Base-by-base conservation (phyloP, 169 alveolate genomes). In the Plasmodium coatneyi region DNA sequence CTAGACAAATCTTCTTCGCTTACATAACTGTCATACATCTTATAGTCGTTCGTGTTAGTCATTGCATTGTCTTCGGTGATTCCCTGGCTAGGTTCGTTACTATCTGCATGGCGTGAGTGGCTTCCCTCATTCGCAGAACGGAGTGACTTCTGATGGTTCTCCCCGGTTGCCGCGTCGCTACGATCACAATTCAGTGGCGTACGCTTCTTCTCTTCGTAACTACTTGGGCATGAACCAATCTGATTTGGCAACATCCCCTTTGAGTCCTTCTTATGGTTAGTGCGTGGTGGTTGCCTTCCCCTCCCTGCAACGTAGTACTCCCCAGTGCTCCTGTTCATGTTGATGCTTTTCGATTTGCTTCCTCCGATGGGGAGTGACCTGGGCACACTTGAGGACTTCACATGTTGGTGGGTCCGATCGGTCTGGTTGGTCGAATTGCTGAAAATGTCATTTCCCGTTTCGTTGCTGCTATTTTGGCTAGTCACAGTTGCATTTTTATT, bases 1-100 rank as follows among this genome's bases (percentile, higher is more conserved):
- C 34, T 30, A 19, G 72, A 80, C 28, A 56, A 46, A 80, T 80
- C 74, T 5, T 80, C 84, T 39, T 80, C 84, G 66, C 84, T 80
- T 46, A 46, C 16, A n/a, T 39, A 46, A 80, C 36, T 43, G 56
- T 46, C 71, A 28, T 41, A 46, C 43, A 74, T 74, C 16, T 30
- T 12, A 30, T 5, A 74, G 25, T 30, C 7, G 25, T 6, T 10
- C 22, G 43, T 9, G 19, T 32, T 74, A 12, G 32, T 32, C 43
- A 5, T 74, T 16, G 60, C 43, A 6, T 3, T 30, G 34, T 74
- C 12, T 36, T 74, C 14, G 7, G 36, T 19, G 76, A n/a, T 6
- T 66, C n/a, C 36, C 6, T 66, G 76, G n/a, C n/a, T n/a, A 25
- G 36, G 36, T 22, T 66, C 41, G 6, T 66, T 25, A 28, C 36